Conservation (phyloP, 768 basidiomycete genomes). For the Macrocybe gigantea region DNA sequence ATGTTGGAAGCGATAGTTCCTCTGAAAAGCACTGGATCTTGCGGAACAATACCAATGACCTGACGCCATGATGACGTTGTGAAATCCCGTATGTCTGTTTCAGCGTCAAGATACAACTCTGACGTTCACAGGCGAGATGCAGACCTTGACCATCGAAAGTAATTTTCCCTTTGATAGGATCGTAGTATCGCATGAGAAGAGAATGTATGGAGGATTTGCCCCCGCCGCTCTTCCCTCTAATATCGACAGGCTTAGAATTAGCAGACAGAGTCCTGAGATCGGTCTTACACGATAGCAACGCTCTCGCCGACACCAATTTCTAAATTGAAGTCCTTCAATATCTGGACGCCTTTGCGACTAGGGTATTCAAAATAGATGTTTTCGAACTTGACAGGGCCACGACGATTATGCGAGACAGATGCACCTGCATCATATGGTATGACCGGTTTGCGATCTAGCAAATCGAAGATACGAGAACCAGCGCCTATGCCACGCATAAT, state of each 20-base stretch:
- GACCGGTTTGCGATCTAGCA: constrained; percentile 74
- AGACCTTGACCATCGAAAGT: constrained; percentile 83
- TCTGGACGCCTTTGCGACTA: constrained; percentile 71
- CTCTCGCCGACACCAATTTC: constrained; percentile 81
- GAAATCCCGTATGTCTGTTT: constrained; percentile 80
- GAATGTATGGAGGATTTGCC: constrained; percentile 93
- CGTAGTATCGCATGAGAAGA: constrained; percentile 83
- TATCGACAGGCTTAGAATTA: constrained; percentile 1
- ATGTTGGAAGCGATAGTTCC: constrained; percentile 96
- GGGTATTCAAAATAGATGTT: constrained; percentile 88
- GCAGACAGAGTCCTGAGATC: background rate
- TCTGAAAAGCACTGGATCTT: constrained; percentile 88
- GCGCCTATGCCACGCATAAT: constrained; percentile 98
- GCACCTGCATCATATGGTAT: constrained; percentile 64
- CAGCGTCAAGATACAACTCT: background rate
- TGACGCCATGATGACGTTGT: constrained; percentile 81
- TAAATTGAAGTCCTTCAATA: constrained; percentile 79
- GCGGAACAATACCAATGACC: constrained; percentile 91
- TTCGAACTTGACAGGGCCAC: constrained; percentile 77
- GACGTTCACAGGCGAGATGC: background rate
- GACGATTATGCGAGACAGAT: constrained; percentile 45
- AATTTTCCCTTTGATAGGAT: constrained; percentile 76
- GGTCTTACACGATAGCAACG: constrained; percentile 85
- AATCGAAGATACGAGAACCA: constrained; percentile 88
- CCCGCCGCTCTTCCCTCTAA: constrained; percentile 85